Percentiles rank a stretch among this genome's conserved stretches.
Evolutionary conservation across 352 stramenopile genomes (phyloP).

Genomic region (Phytophthora pisi): DNA sequence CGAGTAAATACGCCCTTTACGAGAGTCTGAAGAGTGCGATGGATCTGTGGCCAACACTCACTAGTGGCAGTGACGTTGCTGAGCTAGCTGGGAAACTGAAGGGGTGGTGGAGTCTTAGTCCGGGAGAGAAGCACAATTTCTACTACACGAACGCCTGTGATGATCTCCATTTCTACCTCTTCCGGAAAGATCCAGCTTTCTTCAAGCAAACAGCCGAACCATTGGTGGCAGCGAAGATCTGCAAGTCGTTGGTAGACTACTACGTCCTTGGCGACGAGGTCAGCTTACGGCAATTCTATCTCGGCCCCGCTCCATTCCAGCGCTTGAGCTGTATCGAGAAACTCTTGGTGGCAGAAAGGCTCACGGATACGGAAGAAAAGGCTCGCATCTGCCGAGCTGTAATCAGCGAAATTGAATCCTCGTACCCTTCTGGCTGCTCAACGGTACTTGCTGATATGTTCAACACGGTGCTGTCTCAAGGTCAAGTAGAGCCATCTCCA

Average conservation of each 20-base stretch:
- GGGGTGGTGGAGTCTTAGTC: conserved; percentile 31
- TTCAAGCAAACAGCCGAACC: conserved; percentile 46
- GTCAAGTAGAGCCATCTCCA: conserved; percentile 23
- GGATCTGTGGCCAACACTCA: conserved; percentile 38
- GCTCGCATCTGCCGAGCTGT: conserved; percentile 38
- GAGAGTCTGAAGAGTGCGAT: conserved; percentile 38
- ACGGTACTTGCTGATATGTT: conserved; percentile 31
- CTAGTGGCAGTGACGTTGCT: conserved; percentile 18
- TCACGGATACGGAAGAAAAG: conserved; percentile 23
- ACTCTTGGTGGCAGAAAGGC: conserved; percentile 42
- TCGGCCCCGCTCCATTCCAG: conserved; percentile 33
- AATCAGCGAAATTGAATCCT: conserved; percentile 34
- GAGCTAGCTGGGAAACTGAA: conserved; percentile 41
- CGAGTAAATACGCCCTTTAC: conserved; percentile 52
- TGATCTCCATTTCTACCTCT: conserved; percentile 67
- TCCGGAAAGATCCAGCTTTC: conserved; percentile 52
- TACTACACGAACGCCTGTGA: conserved; percentile 56
- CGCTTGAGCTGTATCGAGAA: conserved; percentile 47
- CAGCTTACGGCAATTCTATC: conserved; percentile 34
- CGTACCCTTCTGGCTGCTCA: conserved; percentile 14
- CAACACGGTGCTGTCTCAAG: conserved; percentile 39
- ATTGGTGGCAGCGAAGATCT: conserved; percentile 47
- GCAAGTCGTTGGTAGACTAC: conserved; percentile 61
- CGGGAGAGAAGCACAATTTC: conserved; percentile 32
- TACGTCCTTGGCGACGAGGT: conserved; percentile 48